Percentiles rank a stretch among this genome's conserved stretches.
Conservation (phyloP, 225 moss, liverwort and hornwort species). For the Pleurozium schreberi region DNA sequence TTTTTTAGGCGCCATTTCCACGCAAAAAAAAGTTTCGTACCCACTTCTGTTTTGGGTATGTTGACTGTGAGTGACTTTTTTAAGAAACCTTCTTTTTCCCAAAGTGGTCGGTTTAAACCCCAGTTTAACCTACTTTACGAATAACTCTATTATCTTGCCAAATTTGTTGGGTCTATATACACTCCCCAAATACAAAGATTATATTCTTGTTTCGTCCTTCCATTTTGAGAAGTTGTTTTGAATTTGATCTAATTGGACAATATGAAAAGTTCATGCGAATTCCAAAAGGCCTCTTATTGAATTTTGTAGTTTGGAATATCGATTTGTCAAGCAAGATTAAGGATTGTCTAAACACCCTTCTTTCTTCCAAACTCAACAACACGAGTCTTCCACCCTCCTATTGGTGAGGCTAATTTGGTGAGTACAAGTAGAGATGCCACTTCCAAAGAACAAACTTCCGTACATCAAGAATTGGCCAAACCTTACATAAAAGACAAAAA, state of each 20-base stretch:
- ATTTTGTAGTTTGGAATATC: neutral
- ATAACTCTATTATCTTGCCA: fast-evolving
- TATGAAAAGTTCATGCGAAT: neutral
- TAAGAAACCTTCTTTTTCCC: too few relatives aligned
- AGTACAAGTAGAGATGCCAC: fast-evolving
- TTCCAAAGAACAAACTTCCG: neutral
- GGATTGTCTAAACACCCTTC: fast-evolving
- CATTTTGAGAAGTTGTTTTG: neutral
- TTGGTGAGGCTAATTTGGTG: neutral
- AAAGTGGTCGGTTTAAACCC: too few relatives aligned
- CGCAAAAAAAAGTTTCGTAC: too few relatives aligned
- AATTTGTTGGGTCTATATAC: fast-evolving
- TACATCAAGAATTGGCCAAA: neutral
- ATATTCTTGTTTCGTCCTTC: neutral
- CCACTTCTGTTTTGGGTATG: too few relatives aligned
- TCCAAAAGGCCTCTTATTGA: fast-evolving
- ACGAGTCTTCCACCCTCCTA: fast-evolving
- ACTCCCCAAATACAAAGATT: fast-evolving
- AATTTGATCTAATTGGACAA: neutral
- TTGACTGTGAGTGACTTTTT: too few relatives aligned
- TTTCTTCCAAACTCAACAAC: fast-evolving
- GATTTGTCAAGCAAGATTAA: neutral
- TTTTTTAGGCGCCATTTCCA: too few relatives aligned
- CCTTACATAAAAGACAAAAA: neutral
- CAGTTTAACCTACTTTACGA: too few relatives aligned